Base-by-base conservation (phyloP, 371 early-diverging fungal genomes). In the Apophysomyces sp. region DNA sequence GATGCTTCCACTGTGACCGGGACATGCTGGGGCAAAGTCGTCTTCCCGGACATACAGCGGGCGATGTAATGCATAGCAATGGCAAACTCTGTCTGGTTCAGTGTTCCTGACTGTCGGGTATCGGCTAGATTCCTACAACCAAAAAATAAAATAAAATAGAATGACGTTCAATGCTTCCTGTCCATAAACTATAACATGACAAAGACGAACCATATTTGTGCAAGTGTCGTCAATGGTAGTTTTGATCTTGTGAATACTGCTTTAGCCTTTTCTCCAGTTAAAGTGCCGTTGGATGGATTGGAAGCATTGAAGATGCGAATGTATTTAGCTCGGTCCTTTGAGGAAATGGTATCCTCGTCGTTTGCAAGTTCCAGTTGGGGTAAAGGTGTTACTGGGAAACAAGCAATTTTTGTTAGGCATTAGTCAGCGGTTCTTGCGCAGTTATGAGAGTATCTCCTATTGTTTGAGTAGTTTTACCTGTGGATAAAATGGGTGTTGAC, bases 41-140 rank as follows among this genome's bases (percentile, higher is more conserved):
- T 72, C 13, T 72, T 79, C 24, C 82, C 84, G 55, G 80, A 81
- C 87, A 89, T 85, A 0, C 80, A 68, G 16, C 81, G 74, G 16
- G 85, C 78, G 32, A 89, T 74, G 60, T 82, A 85, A 68, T 86
- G 80, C 90, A 89, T 89, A 30, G 89, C 89, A 39, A 88, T 81
- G 8, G 82, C 77, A 66, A 89, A 89, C 58, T 83, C 86, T 1
- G 76, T 71, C 36, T 80, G 67, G 53, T 85, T 76, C 51, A 89
- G 60, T 28, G 76, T 68, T 60, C 87, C 88, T 24, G 80, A 69
- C 9, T 68, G 60, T 41, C 80, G 76, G 8, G 82, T 80, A 58
- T 89, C 87, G 0, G 86, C 88, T 56, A 89, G 68, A 58, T 41
- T 49, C 63, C 63, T 54, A 16, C 5, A 34, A 27, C 9, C 8